Evolutionary conservation across 495 filamentous ascomycete species (phyloP).

Genomic region (Penicillium malachiteum): DNA sequence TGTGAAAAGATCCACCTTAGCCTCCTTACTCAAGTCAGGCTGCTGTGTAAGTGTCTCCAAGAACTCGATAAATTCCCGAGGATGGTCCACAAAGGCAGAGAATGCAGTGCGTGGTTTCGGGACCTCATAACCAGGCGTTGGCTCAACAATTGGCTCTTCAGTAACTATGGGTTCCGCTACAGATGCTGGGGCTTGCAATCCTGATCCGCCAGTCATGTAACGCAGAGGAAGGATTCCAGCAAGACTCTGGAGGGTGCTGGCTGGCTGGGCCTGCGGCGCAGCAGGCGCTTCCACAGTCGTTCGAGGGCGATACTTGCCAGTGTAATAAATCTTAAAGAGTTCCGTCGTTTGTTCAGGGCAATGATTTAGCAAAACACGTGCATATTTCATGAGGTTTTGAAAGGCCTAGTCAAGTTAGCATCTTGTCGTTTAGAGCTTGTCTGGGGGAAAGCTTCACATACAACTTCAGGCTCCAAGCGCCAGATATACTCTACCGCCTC

Average conservation of each 20-base stretch:
- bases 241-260: constrained; percentile 76
- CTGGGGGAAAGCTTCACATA: constrained; percentile 39
- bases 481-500: constrained; percentile 91
- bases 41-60: constrained; percentile 78
- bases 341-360: constrained; percentile 77
- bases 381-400: constrained; percentile 90
- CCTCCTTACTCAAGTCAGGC: constrained; percentile 62
- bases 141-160: constrained; percentile 26
- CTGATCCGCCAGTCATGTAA: constrained; percentile 67
- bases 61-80: constrained; percentile 85
- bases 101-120: constrained; percentile 90
- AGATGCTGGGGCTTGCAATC: constrained; percentile 38
- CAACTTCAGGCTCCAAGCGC: constrained; percentile 77
- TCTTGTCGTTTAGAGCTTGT: background rate
- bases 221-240: constrained; percentile 80
- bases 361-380: constrained; percentile 81
- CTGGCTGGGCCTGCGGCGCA: constrained; percentile 54
- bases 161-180: constrained; percentile 25
- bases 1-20: constrained; percentile 86
- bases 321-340: constrained; percentile 91
- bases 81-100: constrained; percentile 93
- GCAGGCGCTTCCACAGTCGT: constrained; percentile 57
- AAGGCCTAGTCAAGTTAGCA: constrained; percentile 60
- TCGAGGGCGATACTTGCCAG: constrained; percentile 73
- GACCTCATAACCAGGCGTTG: constrained; percentile 36